Base-by-base conservation (phyloP, 148 eudicot genomes). In the Fagopyrum tataricum region DNA sequence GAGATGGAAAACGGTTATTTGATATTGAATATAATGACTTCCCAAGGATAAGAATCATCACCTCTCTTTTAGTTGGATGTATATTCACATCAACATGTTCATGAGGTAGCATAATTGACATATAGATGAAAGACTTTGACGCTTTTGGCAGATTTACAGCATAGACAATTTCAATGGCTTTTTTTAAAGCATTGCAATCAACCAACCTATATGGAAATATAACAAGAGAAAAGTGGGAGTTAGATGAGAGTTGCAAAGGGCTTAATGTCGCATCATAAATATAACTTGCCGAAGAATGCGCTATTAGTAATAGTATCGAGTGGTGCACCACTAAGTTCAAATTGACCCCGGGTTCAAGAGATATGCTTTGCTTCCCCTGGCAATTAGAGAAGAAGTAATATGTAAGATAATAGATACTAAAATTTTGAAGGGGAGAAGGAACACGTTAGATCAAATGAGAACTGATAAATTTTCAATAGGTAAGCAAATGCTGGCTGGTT, bases 51-150 rank as follows among this genome's bases (percentile, higher is more conserved):
- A 37, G 13, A 64, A 64, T 37, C 69, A 31, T 47, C 76, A 94
- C 98, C 97, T 95, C 98, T 80, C 96, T 85, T 82, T 95, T 95
- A 75, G 98, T 95, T 15, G 97, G 98, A 80, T 95, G 98, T 66
- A 95, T 85, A 78, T 95, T 91, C 78, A 95, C 97, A 82, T 95
- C 98, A 84, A 91, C 89, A 84, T 95, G 97, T 77, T 88, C 96
- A 74, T 89, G 81, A 71, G 98, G 98, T 80, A 95, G 83, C 67
- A 71, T 66, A 73, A 95, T 82, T 74, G 98, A 88, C 97, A 95
- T 90, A 80, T 95, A 95, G 74, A 95, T 84, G 84, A 95, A 95
- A 66, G 98, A 97, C 75, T 95, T 95, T 76, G 98, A 88, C 77
- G 98, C 98, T 85, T 92, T 90, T 18, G 98, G 98, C 77, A 90